Evolutionary conservation across 2,329 filamentous ascomycete species (phyloP).

Genomic region (Neofusicoccum kwambonambiense): DNA sequence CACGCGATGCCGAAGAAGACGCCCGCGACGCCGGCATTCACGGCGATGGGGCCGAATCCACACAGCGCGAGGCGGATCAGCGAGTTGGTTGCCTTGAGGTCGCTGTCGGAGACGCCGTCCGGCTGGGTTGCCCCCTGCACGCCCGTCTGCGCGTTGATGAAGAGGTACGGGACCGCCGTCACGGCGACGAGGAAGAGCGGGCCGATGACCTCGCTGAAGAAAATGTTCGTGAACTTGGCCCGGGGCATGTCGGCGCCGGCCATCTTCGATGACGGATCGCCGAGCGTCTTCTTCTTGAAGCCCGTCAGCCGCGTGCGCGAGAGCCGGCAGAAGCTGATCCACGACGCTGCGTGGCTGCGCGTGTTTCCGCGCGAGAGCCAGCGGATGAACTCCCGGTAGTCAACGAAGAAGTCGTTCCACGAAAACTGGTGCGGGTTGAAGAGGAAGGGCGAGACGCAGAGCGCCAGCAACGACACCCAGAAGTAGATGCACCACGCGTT

Average conservation of each 20-base stretch:
- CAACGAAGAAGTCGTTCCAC: constrained; percentile 99
- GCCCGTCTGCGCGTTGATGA: constrained; percentile 93
- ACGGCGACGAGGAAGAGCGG: constrained; percentile 77
- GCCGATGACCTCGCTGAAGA: constrained; percentile 85
- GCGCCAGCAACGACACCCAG: constrained; percentile 86
- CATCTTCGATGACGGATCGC: constrained; percentile 88
- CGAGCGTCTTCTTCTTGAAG: constrained; percentile 94
- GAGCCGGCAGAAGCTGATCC: constrained; percentile 95
- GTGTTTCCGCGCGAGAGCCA: constrained; percentile 98
- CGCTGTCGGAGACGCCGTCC: background rate
- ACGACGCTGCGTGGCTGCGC: constrained; percentile 88
- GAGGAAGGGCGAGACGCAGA: constrained; percentile 90
- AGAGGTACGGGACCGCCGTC: constrained; percentile 85
- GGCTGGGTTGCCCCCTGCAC: constrained; percentile 53
- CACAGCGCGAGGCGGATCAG: constrained; percentile 78
- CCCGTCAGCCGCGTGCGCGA: constrained; percentile 94
- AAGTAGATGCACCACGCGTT: constrained; percentile 87
- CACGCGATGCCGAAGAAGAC: constrained; percentile 92
- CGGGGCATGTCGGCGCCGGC: constrained; percentile 82
- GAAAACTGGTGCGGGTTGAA: constrained; percentile 99
- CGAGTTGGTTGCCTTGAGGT: constrained; percentile 60
- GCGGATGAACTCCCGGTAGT: constrained; percentile 95
- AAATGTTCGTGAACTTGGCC: constrained; percentile 83
- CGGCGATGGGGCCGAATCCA: constrained; percentile 77
- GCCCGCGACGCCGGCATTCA: constrained; percentile 81